These are phyloP conservation scores for Colletotrichum horii DNA, from an alignment of 2,329 filamentous ascomycete genomes.

Conservation along the genomic window DNA sequence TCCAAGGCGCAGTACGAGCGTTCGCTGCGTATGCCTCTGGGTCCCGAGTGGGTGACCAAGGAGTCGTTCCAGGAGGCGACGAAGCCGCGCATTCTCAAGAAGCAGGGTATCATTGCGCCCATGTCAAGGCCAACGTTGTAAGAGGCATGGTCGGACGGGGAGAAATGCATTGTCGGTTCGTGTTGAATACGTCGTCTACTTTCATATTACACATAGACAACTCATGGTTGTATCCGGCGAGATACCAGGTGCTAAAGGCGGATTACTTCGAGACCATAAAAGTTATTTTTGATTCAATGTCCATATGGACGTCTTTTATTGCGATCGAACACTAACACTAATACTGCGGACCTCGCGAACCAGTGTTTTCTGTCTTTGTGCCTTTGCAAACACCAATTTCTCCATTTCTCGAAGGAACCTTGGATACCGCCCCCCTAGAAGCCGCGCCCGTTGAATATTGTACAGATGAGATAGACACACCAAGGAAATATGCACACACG, in stretches of 20 bases:
- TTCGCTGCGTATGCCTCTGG: slow-evolving; percentile 83
- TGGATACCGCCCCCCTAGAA: not conserved
- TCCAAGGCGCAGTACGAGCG: slow-evolving; percentile 88
- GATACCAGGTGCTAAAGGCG: not conserved
- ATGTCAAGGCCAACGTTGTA: slow-evolving; percentile 75
- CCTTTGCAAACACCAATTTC: slow-evolving; percentile 7
- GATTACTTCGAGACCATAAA: not conserved
- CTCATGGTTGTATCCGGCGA: not conserved
- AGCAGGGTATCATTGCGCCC: slow-evolving; percentile 87
- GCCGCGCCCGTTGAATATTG: not conserved
- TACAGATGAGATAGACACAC: slow-evolving; percentile 13
- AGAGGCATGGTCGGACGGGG: not conserved
- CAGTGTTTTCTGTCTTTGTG: not conserved
- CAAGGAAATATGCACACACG: slow-evolving; percentile 16
- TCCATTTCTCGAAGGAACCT: not conserved
- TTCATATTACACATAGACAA: not conserved
- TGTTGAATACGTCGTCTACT: not conserved
- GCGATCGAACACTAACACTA: slow-evolving; percentile 1
- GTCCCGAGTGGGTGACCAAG: slow-evolving; percentile 97
- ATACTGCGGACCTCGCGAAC: not conserved
- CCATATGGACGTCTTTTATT: not conserved
- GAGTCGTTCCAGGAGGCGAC: slow-evolving; percentile 88
- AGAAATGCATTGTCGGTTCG: not conserved
- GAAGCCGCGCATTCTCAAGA: slow-evolving; percentile 88
- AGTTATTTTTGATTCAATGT: not conserved